Percentiles rank a stretch among this genome's conserved stretches.
Evolutionary conservation across 306 rosid species (phyloP).

Genomic region (Cicer pinnatifidum): DNA sequence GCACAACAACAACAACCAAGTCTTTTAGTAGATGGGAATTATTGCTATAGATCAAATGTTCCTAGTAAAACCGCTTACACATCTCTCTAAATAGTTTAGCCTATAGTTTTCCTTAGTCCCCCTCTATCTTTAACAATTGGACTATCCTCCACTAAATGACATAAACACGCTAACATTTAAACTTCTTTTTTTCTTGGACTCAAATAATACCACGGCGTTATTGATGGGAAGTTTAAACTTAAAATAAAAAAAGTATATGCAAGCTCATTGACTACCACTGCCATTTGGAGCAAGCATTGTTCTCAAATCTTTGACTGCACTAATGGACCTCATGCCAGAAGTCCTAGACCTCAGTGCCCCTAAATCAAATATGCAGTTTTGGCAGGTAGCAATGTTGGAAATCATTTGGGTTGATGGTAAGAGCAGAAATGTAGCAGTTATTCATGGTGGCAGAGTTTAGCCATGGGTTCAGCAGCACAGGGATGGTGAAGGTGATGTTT

Average conservation of each 20-base stretch:
- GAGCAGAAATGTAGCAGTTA: neutral
- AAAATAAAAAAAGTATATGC: neutral
- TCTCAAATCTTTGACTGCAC: neutral
- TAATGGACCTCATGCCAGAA: neutral
- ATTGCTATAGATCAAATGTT: neutral
- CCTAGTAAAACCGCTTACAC: neutral
- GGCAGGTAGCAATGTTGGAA: neutral
- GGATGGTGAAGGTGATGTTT: neutral
- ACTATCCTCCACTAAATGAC: slow-evolving; percentile 1
- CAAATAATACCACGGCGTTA: slow-evolving; percentile 8
- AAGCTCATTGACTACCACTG: neutral
- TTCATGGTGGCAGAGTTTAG: neutral
- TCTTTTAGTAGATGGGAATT: neutral
- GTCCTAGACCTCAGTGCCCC: neutral
- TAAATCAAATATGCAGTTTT: neutral
- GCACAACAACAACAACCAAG: neutral
- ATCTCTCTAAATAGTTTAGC: neutral
- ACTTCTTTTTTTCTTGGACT: neutral
- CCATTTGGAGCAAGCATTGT: neutral
- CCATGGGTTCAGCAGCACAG: neutral
- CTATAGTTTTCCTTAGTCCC: neutral
- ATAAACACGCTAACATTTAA: neutral
- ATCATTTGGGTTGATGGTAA: neutral
- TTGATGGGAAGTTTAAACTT: slow-evolving; percentile 3
- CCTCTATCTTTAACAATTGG: neutral